Evolutionary conservation across 768 basidiomycete species (phyloP).

Genomic region (Hericium alpestre): DNA sequence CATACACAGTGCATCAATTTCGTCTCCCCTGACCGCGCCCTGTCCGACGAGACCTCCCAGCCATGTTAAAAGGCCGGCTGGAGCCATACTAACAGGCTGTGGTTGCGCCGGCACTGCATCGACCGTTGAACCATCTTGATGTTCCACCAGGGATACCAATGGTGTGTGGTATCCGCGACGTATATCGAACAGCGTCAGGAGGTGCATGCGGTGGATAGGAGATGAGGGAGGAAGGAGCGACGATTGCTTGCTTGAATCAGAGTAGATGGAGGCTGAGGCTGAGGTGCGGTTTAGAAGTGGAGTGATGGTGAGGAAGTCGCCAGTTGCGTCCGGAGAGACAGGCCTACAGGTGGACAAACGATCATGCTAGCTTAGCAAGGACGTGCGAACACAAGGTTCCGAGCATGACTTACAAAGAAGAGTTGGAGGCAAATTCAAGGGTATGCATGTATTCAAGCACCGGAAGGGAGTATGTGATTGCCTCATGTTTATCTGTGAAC

Average conservation of each 20-base stretch:
- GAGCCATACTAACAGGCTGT: constrained; percentile 50
- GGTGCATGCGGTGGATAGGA: constrained; percentile 28
- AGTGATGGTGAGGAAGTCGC: constrained; percentile 10
- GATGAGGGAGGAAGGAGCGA: constrained; percentile 6
- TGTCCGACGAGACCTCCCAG: constrained; percentile 39
- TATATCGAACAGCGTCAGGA: constrained; percentile 51
- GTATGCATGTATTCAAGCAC: constrained; percentile 47
- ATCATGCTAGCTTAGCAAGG: background rate
- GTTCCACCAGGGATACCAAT: constrained; percentile 39
- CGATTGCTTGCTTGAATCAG: background rate
- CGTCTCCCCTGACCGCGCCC: constrained; percentile 39
- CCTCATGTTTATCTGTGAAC: constrained; percentile 39
- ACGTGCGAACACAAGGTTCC: background rate
- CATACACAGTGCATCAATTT: constrained; percentile 52
- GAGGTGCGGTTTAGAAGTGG: constrained; percentile 3
- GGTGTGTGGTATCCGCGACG: constrained; percentile 40
- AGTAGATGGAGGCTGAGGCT: background rate
- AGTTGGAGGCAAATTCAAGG: constrained; percentile 3
- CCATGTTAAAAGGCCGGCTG: constrained; percentile 31
- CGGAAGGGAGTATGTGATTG: constrained; percentile 53
- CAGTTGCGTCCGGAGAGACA: constrained; percentile 18
- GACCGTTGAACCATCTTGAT: constrained; percentile 18
- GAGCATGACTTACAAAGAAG: constrained; percentile 5
- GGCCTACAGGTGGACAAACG: constrained; percentile 15
- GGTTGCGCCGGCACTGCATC: constrained; percentile 41